Evolutionary conservation across 2,329 filamentous ascomycete species (phyloP).

Genomic region (Bipolaris gigantea): DNA sequence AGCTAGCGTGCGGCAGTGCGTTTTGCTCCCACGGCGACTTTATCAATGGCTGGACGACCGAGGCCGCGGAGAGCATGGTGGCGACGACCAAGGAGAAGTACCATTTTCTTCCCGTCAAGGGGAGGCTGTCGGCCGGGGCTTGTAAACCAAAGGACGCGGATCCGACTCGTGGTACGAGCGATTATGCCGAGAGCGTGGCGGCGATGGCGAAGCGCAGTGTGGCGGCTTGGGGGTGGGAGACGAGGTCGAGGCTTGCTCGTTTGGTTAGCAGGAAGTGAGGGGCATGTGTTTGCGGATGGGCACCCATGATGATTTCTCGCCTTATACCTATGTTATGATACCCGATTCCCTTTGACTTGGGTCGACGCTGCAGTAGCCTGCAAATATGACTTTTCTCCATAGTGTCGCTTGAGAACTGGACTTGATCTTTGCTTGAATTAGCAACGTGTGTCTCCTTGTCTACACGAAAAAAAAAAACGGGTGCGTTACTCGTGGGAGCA

Average conservation of each 20-base stretch:
- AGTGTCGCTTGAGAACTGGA: not conserved
- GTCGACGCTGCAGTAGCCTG: not conserved
- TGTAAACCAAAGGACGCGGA: conserved; percentile 49
- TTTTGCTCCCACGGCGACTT: conserved; percentile 54
- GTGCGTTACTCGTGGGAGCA: too few species aligned
- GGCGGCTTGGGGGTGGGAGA: conserved; percentile 21
- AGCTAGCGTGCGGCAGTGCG: conserved; percentile 47
- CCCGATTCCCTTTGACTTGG: not conserved
- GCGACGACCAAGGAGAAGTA: conserved; percentile 40
- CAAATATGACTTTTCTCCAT: not conserved
- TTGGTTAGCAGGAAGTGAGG: conserved; percentile 1
- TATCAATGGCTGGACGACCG: conserved; percentile 52
- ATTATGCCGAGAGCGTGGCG: conserved; percentile 46
- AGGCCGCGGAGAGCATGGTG: conserved; percentile 50
- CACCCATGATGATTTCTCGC: not conserved
- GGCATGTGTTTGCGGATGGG: not conserved
- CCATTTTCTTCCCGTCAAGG: conserved; percentile 44
- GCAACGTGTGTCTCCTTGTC: too few species aligned
- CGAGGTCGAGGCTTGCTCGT: conserved; percentile 17
- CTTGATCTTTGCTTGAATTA: not conserved
- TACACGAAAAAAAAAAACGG: too few species aligned
- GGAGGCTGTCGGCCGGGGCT: conserved; percentile 36
- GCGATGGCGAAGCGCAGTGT: conserved; percentile 28
- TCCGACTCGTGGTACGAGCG: conserved; percentile 46
- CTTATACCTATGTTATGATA: conserved; percentile 9